A percentile compares a stretch with the other conserved stretches of the same genome.
Evolutionary conservation across 2,329 filamentous ascomycete species (phyloP).

Genomic region (Macrophomina phaseolina): DNA sequence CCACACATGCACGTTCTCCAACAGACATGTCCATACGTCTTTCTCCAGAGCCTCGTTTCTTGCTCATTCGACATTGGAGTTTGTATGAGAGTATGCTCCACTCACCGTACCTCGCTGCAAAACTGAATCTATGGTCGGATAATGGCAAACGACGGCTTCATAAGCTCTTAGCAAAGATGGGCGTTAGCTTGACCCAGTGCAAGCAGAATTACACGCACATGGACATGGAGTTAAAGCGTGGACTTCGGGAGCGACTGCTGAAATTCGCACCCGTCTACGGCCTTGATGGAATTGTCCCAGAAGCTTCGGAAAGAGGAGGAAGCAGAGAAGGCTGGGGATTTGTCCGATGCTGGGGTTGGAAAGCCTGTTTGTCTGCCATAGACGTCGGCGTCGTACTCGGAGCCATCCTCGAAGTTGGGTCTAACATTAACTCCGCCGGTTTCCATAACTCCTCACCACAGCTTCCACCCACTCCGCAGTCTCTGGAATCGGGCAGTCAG

Average conservation of each 20-base stretch:
- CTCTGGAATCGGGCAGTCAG: slow-evolving; percentile 27
- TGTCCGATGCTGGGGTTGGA: slow-evolving; percentile 96
- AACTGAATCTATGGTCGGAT: slow-evolving; percentile 94
- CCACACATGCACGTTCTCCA: slow-evolving; percentile 83
- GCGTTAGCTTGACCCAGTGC: slow-evolving; percentile 89
- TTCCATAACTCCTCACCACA: slow-evolving; percentile 8
- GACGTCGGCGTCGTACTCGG: slow-evolving; percentile 94
- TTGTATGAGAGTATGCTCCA: slow-evolving; percentile 98
- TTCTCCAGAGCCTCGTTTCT: slow-evolving; percentile 90
- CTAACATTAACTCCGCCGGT: slow-evolving; percentile 32
- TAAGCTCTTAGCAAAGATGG: slow-evolving; percentile 97
- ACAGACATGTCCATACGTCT: slow-evolving; percentile 91
- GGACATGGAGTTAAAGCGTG: slow-evolving; percentile 95
- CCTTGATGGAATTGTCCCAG: slow-evolving; percentile 85
- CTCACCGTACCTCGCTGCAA: slow-evolving; percentile 89
- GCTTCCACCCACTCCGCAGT: slow-evolving; percentile 32
- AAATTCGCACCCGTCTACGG: slow-evolving; percentile 94
- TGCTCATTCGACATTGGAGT: slow-evolving; percentile 94
- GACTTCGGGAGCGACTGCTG: slow-evolving; percentile 80
- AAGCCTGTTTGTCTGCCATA: slow-evolving; percentile 88
- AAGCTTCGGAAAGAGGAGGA: slow-evolving; percentile 71
- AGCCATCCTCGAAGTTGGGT: slow-evolving; percentile 88
- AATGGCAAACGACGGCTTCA: slow-evolving; percentile 85
- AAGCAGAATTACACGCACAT: slow-evolving; percentile 97
- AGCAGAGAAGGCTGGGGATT: slow-evolving; percentile 96